Percentiles rank a stretch among this genome's conserved stretches.
These are phyloP conservation scores for Parasitella parasitica DNA, from an alignment of 371 early-diverging fungal species.

Conservation along the genomic window DNA sequence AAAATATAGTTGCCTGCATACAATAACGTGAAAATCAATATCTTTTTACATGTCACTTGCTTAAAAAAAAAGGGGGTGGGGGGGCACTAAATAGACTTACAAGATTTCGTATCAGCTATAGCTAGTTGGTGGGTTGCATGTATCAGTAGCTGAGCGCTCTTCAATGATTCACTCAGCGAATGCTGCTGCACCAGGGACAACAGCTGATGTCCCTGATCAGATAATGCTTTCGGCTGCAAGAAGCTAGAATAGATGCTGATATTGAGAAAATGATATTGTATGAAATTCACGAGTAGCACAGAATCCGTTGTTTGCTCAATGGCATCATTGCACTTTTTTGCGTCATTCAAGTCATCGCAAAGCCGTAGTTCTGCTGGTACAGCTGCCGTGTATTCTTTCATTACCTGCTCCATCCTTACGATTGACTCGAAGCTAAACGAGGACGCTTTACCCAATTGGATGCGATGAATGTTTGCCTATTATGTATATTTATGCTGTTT, in stretches of 20 bases:
- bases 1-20: conserved; percentile 5
- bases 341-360: conserved; percentile 1
- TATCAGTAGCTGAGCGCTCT: background rate
- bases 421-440: conserved; percentile 19
- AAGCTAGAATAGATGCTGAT: conserved; percentile 6
- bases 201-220: background rate
- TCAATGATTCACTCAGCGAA: background rate
- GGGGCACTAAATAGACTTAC: background rate
- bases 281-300: background rate
- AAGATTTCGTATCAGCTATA: background rate
- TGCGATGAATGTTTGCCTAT: conserved; percentile 1
- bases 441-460: conserved; percentile 13
- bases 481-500: background rate
- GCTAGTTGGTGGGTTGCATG: background rate
- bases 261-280: background rate
- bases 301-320: background rate
- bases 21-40: background rate
- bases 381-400: conserved; percentile 1
- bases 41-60: too few species aligned
- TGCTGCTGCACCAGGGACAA: conserved; percentile 5
- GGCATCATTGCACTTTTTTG: background rate
- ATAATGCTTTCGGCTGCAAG: conserved; percentile 10
- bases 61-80: too few species aligned
- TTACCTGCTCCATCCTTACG: conserved; percentile 2
- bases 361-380: conserved; percentile 7